phyloP scores from a whole-genome alignment of 139 green algal genomes.

The Haematococcus sp. region DNA sequence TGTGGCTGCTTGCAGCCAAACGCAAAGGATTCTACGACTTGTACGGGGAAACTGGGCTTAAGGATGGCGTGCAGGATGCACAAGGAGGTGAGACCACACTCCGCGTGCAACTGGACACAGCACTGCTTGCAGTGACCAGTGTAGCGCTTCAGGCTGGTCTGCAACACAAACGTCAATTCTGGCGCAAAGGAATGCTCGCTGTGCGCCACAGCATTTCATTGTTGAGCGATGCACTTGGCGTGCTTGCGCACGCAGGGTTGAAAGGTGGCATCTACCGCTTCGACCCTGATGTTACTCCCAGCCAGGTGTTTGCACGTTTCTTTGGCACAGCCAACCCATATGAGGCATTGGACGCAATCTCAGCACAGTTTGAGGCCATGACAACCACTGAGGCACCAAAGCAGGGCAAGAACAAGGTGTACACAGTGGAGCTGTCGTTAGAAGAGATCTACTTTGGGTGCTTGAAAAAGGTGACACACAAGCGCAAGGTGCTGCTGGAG shows the following conservation, averaged over 20 bases:
- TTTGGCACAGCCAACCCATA: slow-evolving; percentile 84
- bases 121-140: neutral
- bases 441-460: slow-evolving; percentile 77
- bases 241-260: slow-evolving; percentile 16
- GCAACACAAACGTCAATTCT: too few species aligned
- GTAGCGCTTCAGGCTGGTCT: neutral
- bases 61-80: slow-evolving; percentile 54
- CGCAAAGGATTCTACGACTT: slow-evolving; percentile 73
- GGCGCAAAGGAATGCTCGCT: too few species aligned
- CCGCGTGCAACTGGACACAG: neutral
- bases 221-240: too few species aligned
- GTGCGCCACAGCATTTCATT: too few species aligned
- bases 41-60: slow-evolving; percentile 70
- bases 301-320: slow-evolving; percentile 60
- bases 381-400: slow-evolving; percentile 44
- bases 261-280: slow-evolving; percentile 47
- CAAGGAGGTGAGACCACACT: slow-evolving; percentile 47
- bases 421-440: slow-evolving; percentile 57
- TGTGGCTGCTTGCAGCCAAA: slow-evolving; percentile 47
- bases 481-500: slow-evolving; percentile 48
- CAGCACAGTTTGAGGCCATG: slow-evolving; percentile 59
- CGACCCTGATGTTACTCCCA: slow-evolving; percentile 38
- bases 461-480: slow-evolving; percentile 66
- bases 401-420: slow-evolving; percentile 58
- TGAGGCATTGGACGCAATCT: slow-evolving; percentile 64